Evolutionary conservation across 805 yeast genomes (phyloP), one percentile per base, ranked within the genome.

Genomic region (Candida jianshihensis): DNA sequence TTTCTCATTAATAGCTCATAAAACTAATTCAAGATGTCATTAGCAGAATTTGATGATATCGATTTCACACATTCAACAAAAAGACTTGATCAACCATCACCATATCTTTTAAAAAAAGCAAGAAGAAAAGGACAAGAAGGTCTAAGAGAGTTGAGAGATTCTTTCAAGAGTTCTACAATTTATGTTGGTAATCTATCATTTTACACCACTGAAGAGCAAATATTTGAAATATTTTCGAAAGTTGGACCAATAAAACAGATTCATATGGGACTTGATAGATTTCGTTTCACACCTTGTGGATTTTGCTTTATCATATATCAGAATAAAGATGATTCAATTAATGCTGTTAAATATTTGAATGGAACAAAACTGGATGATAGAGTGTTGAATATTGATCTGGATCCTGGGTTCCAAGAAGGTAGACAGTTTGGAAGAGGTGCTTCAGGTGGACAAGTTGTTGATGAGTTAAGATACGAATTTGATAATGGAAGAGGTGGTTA

Each of bases 351-450:
- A 56, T 90, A 78, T 52, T 63, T 92, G 34, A 79, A 85, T 47
- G 81, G 78, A 37, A 87, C 96, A 0, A 80, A 79, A 50, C 71
- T 92, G 35, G 96, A 90, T 53, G 95, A 89, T 34, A 78, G 85
- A 42, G 65, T 70, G 26, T 72, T 92, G 53, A 81, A 82, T 26
- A 85, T 90, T 34, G 98, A 92, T 61, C 67, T 94, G 49, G 98
- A 92, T 54, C 96, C 97, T 0, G 98, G 98, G 0, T 92, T 90
- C 56, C 77, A 73, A 43, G 97, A 90, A 49, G 98, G 98, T 1
- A 70, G 98, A 46, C 97, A 92, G 56, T 92, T 79, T 54, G 98
- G 98, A 16, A 72, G 98, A 51, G 97, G 97, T 31, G 70, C 73
- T 13, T 78, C 75, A 42, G 98, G 98, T 39, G 97, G 97, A 2